Base-by-base conservation (phyloP, 169 alveolate genomes). In the Plasmodium reichenowi region DNA sequence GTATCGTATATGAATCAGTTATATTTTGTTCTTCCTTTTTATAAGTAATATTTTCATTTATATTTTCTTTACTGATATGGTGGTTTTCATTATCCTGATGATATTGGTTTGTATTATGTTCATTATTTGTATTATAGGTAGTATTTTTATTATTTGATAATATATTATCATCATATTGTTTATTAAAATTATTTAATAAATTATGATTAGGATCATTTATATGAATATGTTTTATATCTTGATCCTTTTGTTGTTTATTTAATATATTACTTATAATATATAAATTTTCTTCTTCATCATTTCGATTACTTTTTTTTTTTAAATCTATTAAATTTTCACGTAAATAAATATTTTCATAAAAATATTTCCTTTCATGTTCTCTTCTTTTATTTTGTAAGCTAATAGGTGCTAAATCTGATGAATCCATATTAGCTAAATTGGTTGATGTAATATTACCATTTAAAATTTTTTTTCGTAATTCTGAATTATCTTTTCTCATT, bases 361-460 rank as follows among this genome's bases (percentile, higher is more conserved):
- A 80, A 60, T 80, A 80, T 9, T 80, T 80, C 47, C 71, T 80
- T 60, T 80, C 90, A 45, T 80, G 80, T n/a, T 80, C 90, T 59
- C 58, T 80, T 43, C 90, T 80, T 56, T 80, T 80, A 72, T 80
- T 80, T 38, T 80, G 76, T 60, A 80, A 48, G 20, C 90, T 80
- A 15, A 67, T 80, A 8, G 90, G 90, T n/a, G 90, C 90, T 80
- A 80, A 67, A 54, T 80, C 90, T 2, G 90, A 80, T 20, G 90
- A 29, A 59, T 80, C 80, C 90, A 80, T 80, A 0, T 62, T 68
- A 2, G 72, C 90, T 43, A 80, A 47, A 38, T 80, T 72, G 13
- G 66, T 68, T n/a, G 32, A 56, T n/a, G 24, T 56, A 24, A 80
- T 80, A 26, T 10, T 52, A 3, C 90, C 90, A 5, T 80, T 67